Conservation (phyloP, 331 rosid species). For the Malus hybrid region DNA sequence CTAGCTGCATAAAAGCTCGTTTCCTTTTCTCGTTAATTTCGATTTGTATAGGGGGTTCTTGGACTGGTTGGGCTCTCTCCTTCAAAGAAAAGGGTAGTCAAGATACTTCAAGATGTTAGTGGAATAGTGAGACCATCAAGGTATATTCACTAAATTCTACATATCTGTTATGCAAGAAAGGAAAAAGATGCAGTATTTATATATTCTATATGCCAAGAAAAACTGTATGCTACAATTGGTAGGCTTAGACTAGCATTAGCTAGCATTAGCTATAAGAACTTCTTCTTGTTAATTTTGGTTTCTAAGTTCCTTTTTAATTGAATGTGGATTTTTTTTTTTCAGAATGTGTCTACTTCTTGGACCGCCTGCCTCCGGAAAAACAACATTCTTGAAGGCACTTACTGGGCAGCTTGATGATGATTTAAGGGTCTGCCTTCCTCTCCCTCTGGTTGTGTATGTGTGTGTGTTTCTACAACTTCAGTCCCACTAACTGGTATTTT, state of each 20-base stretch:
- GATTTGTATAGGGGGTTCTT: slow-evolving; percentile 36
- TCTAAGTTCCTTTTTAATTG: neutral
- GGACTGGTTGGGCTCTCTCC: slow-evolving; percentile 46
- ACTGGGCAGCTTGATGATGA: slow-evolving; percentile 21
- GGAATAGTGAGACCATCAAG: slow-evolving; percentile 70
- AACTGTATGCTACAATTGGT: neutral
- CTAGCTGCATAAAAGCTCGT: neutral
- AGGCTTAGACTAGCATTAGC: neutral
- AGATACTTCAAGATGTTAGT: slow-evolving; percentile 46
- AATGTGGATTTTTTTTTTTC: neutral
- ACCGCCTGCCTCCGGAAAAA: slow-evolving; percentile 27
- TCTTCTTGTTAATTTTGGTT: neutral
- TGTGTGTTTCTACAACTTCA: neutral
- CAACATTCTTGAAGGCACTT: slow-evolving; percentile 20
- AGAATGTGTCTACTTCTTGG: slow-evolving; percentile 28
- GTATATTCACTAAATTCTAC: slow-evolving; percentile 11
- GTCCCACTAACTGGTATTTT: neutral
- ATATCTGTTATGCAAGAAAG: neutral
- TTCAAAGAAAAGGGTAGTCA: slow-evolving; percentile 40
- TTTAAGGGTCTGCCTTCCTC: slow-evolving; percentile 23
- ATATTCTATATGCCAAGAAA: neutral
- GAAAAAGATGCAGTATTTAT: neutral
- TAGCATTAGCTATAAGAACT: neutral
- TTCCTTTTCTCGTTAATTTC: neutral
- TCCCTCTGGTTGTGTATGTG: neutral